Percentiles rank a stretch among this genome's conserved stretches.
Evolutionary conservation across 1,284 basidiomycete genomes (phyloP).

Genomic region (Cryptococcus neoformans): DNA sequence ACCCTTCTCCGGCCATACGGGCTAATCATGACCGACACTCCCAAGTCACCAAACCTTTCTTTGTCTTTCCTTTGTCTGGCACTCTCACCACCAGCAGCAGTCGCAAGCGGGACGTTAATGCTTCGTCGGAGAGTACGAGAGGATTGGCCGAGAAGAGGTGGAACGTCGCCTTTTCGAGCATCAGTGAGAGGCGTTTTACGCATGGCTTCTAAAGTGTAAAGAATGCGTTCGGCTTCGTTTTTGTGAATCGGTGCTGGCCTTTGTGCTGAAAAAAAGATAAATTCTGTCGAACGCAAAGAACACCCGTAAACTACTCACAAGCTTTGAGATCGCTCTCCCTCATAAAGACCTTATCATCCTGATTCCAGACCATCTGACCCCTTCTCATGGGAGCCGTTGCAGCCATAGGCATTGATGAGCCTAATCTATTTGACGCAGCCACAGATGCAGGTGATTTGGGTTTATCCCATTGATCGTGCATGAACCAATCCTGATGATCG

Average conservation of each 20-base stretch:
- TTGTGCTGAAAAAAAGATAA: constrained; percentile 10
- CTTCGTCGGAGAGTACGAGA: constrained; percentile 39
- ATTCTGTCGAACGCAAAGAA: background rate
- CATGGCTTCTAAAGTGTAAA: constrained; percentile 43
- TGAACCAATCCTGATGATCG: constrained; percentile 30
- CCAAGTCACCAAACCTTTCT: constrained; percentile 29
- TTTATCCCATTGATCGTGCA: constrained; percentile 27
- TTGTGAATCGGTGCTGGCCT: constrained; percentile 25
- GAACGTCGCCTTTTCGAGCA: constrained; percentile 16
- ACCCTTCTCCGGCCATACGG: constrained; percentile 44
- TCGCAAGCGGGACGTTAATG: constrained; percentile 43
- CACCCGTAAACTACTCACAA: constrained; percentile 13
- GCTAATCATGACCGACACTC: constrained; percentile 43
- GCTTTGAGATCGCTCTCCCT: constrained; percentile 32
- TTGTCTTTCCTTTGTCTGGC: constrained; percentile 26
- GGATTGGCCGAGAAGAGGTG: constrained; percentile 36
- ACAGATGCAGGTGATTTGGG: constrained; percentile 23
- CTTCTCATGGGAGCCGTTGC: constrained; percentile 25
- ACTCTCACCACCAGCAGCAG: constrained; percentile 34
- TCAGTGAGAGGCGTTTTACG: constrained; percentile 37
- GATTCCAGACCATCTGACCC: constrained; percentile 45
- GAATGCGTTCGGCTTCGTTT: constrained; percentile 47
- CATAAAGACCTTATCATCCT: constrained; percentile 41
- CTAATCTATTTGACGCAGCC: constrained; percentile 20
- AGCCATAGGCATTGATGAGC: constrained; percentile 15